Percentiles rank a stretch among this genome's conserved stretches.
These are phyloP conservation scores for Pseudocercospora pini-densiflorae DNA, from an alignment of 2,329 filamentous ascomycete genomes.

Conservation along the genomic window DNA sequence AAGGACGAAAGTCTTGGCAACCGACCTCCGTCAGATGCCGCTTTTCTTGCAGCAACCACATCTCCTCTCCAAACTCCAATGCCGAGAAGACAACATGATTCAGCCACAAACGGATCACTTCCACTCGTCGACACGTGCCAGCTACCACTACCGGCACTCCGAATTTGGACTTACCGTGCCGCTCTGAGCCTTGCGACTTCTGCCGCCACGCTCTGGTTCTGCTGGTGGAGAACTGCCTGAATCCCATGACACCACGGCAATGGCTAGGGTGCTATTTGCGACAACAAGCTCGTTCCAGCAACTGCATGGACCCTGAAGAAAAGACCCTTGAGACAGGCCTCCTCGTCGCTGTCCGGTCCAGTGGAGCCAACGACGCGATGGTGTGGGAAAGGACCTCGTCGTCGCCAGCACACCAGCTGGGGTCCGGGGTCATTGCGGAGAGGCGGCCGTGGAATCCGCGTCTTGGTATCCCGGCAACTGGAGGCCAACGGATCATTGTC, in stretches of 20 bases:
- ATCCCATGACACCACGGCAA: background rate
- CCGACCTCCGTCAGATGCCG: background rate
- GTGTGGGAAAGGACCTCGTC: slow-evolving; percentile 1
- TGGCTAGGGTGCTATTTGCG: background rate
- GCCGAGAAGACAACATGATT: background rate
- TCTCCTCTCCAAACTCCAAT: background rate
- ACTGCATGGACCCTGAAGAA: slow-evolving; percentile 6
- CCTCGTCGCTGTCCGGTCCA: background rate
- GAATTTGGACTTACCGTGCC: background rate
- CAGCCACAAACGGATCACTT: background rate
- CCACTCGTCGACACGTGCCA: background rate
- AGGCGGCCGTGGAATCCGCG: slow-evolving; percentile 1
- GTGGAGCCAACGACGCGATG: background rate
- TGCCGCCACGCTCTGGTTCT: background rate
- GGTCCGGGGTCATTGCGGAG: slow-evolving; percentile 6
- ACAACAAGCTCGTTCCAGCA: background rate
- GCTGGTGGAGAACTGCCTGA: background rate
- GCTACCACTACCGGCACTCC: background rate
- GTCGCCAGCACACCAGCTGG: slow-evolving; percentile 5
- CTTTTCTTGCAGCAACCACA: background rate
- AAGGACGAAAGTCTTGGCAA: background rate
- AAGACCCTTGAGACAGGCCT: background rate
- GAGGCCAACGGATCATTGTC: slow-evolving; percentile 19
- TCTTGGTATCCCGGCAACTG: slow-evolving; percentile 11
- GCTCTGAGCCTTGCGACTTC: background rate